Base-by-base conservation (phyloP, 139 green algal genomes). In the Nannochloris sp. region DNA sequence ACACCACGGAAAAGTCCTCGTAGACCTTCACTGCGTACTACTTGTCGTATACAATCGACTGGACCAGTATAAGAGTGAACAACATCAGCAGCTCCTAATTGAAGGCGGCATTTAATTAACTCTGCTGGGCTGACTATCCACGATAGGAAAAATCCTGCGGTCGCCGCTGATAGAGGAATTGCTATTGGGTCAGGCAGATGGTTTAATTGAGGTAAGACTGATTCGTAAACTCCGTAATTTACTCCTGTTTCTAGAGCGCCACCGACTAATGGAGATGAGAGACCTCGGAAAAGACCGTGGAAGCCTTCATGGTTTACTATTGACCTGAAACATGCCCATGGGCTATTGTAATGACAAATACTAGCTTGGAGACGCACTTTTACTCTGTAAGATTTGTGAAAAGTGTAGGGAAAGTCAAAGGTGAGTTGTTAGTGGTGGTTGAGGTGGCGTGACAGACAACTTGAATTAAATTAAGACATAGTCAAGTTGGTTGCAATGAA, bases 31-130 rank as follows among this genome's bases (percentile, higher is more conserved):
- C 25, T 64, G 35, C 24, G 23, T 7, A 88, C n/a, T 0, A 75
- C 54, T 42, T 78, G 56, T 39, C 46, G 53, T 10, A 88, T 25
- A 71, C 85, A 90, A 2, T 79, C 48, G 5, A 80, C 1, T 1
- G 83, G 75, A 24, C 58, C 67, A 12, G 19, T 63, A 51, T 81
- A 81, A 9, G 59, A 27, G 31, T 72, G 42, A 35, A 47, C 48
- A 15, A n/a, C 63, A 25, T 45, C 36, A 0, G 33, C 47, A 14
- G 27, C 13, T 37, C 60, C 68, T 46, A 76, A 30, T 56, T 88
- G 81, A 70, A 88, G 79, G 0, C 81, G 68, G 67, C 77, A 89
- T 72, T 94, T 95, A 46, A 95, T 34, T 0, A 94, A 74, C 75
- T 95, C 87, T 29, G 79, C 79, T 0, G 87, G 87, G 3, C 61